These are phyloP conservation scores for Cladosporium sp. DNA, from an alignment of 2,329 filamentous ascomycete genomes.

Conservation along the genomic window DNA sequence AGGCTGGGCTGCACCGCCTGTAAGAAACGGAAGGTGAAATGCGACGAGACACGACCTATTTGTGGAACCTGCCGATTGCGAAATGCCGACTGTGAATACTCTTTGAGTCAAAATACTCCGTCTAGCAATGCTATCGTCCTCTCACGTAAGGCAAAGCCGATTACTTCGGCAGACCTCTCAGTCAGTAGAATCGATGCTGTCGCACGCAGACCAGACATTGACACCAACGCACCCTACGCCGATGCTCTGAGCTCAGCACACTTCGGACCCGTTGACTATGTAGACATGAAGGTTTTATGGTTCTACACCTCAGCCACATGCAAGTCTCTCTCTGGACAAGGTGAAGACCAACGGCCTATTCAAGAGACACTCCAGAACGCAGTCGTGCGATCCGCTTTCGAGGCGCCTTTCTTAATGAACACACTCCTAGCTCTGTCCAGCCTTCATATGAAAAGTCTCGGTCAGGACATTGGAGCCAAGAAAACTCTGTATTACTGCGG, in stretches of 20 bases:
- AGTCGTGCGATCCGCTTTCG: not conserved
- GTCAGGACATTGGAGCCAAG: not conserved
- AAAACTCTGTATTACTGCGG: not conserved
- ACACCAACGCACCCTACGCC: not conserved
- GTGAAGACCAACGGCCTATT: not conserved
- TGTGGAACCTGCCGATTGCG: not conserved
- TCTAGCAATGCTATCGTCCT: not conserved
- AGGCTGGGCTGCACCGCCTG: not conserved
- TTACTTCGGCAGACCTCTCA: not conserved
- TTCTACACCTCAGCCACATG: conserved; percentile 7
- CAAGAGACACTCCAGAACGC: not conserved
- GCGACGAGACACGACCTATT: not conserved
- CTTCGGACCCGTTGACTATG: not conserved
- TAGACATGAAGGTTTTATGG: conserved; percentile 5
- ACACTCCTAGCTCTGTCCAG: not conserved
- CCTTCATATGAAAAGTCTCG: not conserved
- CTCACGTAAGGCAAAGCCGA: not conserved
- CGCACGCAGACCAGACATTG: no score
- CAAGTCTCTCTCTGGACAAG: not conserved
- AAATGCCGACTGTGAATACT: not conserved
- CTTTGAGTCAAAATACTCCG: no score
- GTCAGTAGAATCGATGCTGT: not conserved
- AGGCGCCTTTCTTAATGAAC: not conserved
- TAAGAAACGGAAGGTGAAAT: conserved; percentile 11
- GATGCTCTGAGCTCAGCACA: not conserved